Conservation (phyloP, 805 yeast species). For the Sugiyamaella mastotermitis region DNA sequence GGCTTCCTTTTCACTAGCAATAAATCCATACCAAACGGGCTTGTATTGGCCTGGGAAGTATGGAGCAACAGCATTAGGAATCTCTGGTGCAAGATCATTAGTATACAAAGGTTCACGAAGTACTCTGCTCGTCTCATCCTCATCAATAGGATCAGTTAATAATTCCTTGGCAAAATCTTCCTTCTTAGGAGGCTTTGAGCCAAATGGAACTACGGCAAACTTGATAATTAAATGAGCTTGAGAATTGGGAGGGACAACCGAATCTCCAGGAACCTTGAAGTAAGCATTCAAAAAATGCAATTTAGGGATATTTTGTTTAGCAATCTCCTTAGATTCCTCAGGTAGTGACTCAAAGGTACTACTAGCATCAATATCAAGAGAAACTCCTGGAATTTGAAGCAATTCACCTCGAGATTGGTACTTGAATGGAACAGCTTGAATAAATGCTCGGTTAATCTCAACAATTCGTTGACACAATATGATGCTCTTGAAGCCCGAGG, state of each 20-base stretch:
- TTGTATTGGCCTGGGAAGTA: slow-evolving; percentile 56
- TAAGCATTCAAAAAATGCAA: slow-evolving; percentile 62
- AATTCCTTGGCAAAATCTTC: slow-evolving; percentile 14
- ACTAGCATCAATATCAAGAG: slow-evolving; percentile 3
- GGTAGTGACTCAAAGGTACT: slow-evolving; percentile 10
- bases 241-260: slow-evolving; percentile 61
- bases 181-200: slow-evolving; percentile 29
- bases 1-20: slow-evolving; percentile 70
- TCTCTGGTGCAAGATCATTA: slow-evolving; percentile 59
- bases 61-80: slow-evolving; percentile 68
- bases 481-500: slow-evolving; percentile 68
- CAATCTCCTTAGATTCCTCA: slow-evolving; percentile 13
- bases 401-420: slow-evolving; percentile 51
- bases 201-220: slow-evolving; percentile 68
- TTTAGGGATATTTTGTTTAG: slow-evolving; percentile 50
- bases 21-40: slow-evolving; percentile 59
- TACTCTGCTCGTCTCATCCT: slow-evolving; percentile 34
- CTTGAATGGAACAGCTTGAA: slow-evolving; percentile 64
- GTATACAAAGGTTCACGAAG: slow-evolving; percentile 66
- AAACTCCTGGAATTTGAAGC: slow-evolving; percentile 74
- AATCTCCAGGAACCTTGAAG: slow-evolving; percentile 85
- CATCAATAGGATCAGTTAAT: slow-evolving; percentile 19
- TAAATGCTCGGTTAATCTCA: slow-evolving; percentile 62
- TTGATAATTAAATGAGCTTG: slow-evolving; percentile 70
- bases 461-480: slow-evolving; percentile 56